Conservation (phyloP, 2,329 filamentous ascomycete species). For the Aspergillus sp. region DNA sequence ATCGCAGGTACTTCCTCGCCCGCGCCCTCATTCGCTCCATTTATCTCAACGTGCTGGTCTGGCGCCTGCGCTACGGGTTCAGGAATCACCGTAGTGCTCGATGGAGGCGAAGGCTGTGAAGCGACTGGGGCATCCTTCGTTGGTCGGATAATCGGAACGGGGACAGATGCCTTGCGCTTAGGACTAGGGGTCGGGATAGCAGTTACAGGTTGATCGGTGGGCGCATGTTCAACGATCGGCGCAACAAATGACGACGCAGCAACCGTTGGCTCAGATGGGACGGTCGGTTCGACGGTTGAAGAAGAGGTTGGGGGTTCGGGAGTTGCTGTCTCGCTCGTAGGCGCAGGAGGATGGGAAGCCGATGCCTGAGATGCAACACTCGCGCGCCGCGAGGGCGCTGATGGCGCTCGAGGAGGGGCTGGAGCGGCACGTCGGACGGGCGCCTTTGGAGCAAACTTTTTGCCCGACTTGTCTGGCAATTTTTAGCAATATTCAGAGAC, state of each 20-base stretch:
- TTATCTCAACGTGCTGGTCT: neutral
- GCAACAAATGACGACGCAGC: slow-evolving; percentile 15
- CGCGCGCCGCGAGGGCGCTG: slow-evolving; percentile 39
- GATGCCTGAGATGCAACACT: slow-evolving; percentile 40
- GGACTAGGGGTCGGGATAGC: slow-evolving; percentile 30
- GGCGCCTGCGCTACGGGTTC: slow-evolving; percentile 13
- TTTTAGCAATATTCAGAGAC: neutral
- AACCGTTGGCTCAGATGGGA: slow-evolving; percentile 21
- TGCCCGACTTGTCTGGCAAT: slow-evolving; percentile 61
- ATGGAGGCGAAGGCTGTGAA: slow-evolving; percentile 19
- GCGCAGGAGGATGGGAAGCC: slow-evolving; percentile 27
- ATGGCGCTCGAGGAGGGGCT: slow-evolving; percentile 35
- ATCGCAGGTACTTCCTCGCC: slow-evolving; percentile 10
- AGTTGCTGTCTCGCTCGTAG: slow-evolving; percentile 20
- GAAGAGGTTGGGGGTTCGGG: slow-evolving; percentile 16
- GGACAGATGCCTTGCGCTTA: slow-evolving; percentile 27
- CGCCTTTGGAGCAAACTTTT: slow-evolving; percentile 75
- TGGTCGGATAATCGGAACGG: slow-evolving; percentile 13
- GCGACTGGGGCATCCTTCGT: slow-evolving; percentile 16
- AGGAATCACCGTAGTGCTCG: slow-evolving; percentile 13
- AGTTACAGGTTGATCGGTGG: slow-evolving; percentile 14
- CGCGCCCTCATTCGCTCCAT: neutral
- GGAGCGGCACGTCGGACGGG: slow-evolving; percentile 57
- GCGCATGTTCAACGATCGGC: neutral
- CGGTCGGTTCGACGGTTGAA: slow-evolving; percentile 12